phyloP scores from a whole-genome alignment of 31 red algal species.

The Bonnemaisonia californica region DNA sequence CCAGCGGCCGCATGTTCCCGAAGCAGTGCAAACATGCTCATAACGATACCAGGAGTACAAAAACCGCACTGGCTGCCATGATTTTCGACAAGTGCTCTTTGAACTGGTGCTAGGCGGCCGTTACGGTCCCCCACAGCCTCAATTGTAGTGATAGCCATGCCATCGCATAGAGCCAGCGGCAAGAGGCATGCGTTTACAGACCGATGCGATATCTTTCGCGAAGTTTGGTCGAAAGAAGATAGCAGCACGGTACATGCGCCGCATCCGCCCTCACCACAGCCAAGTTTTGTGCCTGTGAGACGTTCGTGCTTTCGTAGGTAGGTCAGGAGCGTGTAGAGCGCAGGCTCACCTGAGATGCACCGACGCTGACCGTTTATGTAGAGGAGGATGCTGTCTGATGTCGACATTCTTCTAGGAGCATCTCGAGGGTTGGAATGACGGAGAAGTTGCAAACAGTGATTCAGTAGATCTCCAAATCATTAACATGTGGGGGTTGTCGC shows the following conservation, averaged over 20 bases:
- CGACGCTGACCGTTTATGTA: constrained; percentile 71
- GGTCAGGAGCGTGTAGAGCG: constrained; percentile 50
- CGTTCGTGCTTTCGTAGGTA: constrained; percentile 46
- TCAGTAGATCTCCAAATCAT: too few species aligned
- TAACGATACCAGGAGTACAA: constrained; percentile 91
- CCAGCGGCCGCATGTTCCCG: constrained; percentile 34
- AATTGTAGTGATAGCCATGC: constrained; percentile 75
- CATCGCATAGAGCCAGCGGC: constrained; percentile 63
- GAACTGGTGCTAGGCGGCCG: constrained; percentile 67
- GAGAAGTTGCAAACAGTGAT: too few species aligned
- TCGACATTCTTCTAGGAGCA: too few species aligned
- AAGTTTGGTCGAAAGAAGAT: constrained; percentile 20
- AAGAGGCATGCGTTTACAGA: constrained; percentile 83
- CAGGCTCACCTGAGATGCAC: constrained; percentile 5
- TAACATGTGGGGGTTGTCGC: too few species aligned
- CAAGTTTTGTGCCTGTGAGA: constrained; percentile 85
- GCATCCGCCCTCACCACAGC: constrained; percentile 90
- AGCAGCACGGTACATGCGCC: constrained; percentile 87
- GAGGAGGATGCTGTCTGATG: constrained; percentile 32
- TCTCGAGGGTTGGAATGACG: too few species aligned
- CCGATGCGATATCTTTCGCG: constrained; percentile 19
- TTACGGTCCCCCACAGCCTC: constrained; percentile 73
- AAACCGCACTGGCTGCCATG: constrained; percentile 88
- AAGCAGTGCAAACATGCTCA: constrained; percentile 74
- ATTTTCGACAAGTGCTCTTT: constrained; percentile 45